phyloP scores from a whole-genome alignment of 495 filamentous ascomycete species.

The Baudoinia panamericana region DNA sequence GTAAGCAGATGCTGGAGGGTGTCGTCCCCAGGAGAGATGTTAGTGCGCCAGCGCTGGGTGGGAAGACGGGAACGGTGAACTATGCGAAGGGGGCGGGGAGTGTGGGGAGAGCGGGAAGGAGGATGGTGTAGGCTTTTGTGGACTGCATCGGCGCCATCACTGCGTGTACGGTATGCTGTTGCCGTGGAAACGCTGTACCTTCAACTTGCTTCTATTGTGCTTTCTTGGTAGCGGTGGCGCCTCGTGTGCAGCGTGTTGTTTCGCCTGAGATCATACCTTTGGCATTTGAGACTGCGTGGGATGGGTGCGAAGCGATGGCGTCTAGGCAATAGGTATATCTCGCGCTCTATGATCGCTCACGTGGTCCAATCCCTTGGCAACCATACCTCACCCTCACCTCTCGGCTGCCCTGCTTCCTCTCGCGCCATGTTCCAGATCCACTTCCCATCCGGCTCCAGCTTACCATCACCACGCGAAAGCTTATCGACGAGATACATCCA shows the following conservation, averaged over 20 bases:
- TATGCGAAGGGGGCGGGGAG: slow-evolving; percentile 6
- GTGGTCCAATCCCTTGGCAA: slow-evolving; percentile 31
- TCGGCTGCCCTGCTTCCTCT: slow-evolving; percentile 47
- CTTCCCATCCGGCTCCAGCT: slow-evolving; percentile 37
- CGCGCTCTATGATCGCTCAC: not conserved
- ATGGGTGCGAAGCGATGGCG: too few relatives aligned
- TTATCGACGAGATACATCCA: slow-evolving; percentile 68
- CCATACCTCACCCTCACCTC: slow-evolving; percentile 46
- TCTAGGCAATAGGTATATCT: too few relatives aligned
- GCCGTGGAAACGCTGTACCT: too few relatives aligned
- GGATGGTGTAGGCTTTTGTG: slow-evolving; percentile 4
- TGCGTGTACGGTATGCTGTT: too few relatives aligned
- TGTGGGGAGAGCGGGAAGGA: slow-evolving; percentile 12
- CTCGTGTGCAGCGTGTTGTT: too few relatives aligned
- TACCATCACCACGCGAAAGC: slow-evolving; percentile 38
- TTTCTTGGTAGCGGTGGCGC: too few relatives aligned
- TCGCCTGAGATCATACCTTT: too few relatives aligned
- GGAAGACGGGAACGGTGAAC: slow-evolving; percentile 3
- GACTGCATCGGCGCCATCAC: too few relatives aligned
- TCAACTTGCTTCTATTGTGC: too few relatives aligned
- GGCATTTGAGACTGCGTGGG: too few relatives aligned
- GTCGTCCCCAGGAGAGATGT: slow-evolving; percentile 27
- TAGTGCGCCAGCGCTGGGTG: slow-evolving; percentile 28
- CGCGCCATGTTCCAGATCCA: slow-evolving; percentile 78
- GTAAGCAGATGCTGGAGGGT: slow-evolving; percentile 28